These are phyloP conservation scores for Bipolaris cookei DNA, from an alignment of 2,329 filamentous ascomycete species.

Conservation along the genomic window DNA sequence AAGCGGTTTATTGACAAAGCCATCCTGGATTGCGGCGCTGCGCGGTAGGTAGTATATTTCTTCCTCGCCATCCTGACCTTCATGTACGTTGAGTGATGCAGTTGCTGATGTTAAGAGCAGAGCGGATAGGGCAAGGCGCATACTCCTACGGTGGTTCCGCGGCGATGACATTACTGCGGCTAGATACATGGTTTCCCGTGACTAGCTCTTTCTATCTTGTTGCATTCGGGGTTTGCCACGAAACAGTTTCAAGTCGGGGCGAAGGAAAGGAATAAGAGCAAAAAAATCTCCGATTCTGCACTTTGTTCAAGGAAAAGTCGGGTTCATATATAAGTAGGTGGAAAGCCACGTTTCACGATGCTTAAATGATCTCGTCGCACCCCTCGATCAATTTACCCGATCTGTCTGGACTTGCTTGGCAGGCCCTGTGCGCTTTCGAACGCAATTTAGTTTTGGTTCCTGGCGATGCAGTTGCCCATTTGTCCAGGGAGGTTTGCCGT, in stretches of 20 bases:
- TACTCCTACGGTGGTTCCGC: not conserved
- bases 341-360: constrained; percentile 31
- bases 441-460: constrained; percentile 9
- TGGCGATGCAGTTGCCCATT: not conserved
- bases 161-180: not conserved
- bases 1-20: constrained; percentile 20
- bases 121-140: constrained; percentile 1
- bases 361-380: constrained; percentile 10
- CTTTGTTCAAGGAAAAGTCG: not conserved
- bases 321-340: not conserved
- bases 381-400: constrained; percentile 19
- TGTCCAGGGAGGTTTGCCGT: not conserved
- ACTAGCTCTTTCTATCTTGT: not conserved
- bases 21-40: constrained; percentile 30
- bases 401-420: constrained; percentile 19
- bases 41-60: constrained; percentile 24
- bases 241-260: not conserved
- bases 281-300: no score
- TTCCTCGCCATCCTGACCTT: constrained; percentile 3
- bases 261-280: not conserved
- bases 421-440: not conserved
- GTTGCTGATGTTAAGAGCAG: constrained; percentile 10
- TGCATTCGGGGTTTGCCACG: not conserved
- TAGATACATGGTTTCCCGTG: constrained; percentile 1
- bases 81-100: not conserved